These are phyloP conservation scores for Pseudonitzschia pungens DNA, from an alignment of 108 stramenopile genomes.

Conservation along the genomic window DNA sequence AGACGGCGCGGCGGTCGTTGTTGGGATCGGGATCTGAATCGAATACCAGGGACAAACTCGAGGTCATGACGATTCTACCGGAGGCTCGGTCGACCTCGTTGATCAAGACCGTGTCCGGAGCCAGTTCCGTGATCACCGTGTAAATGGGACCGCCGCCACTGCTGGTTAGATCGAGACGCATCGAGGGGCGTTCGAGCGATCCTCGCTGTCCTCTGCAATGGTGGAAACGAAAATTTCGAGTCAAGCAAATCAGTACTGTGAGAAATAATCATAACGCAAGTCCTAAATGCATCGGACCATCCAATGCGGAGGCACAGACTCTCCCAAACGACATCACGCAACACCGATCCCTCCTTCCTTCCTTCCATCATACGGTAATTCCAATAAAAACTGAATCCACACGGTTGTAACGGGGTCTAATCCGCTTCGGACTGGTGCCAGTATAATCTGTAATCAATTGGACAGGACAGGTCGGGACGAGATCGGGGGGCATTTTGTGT, in stretches of 20 bases:
- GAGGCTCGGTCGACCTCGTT: conserved; percentile 30
- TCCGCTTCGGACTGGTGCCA: conserved; percentile 20
- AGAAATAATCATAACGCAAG: no score
- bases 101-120: conserved; percentile 35
- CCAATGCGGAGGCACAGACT: no score
- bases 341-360: conserved; percentile 3
- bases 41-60: conserved; percentile 27
- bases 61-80: conserved; percentile 29
- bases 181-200: not conserved
- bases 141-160: conserved; percentile 4
- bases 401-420: conserved; percentile 12
- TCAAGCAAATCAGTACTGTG: not conserved
- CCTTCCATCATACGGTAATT: conserved; percentile 18
- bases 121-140: conserved; percentile 29
- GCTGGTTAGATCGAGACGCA: conserved; percentile 18
- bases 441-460: conserved; percentile 17
- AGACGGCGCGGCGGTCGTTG: not conserved
- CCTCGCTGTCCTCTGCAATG: not conserved
- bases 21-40: no score
- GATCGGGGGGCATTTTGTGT: no score
- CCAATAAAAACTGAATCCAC: conserved; percentile 22
- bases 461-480: not conserved
- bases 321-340: not conserved
- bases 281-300: not conserved
- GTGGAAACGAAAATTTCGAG: not conserved